These are phyloP conservation scores for Stevia rebaudiana DNA, from an alignment of 140 eudicot species.

Conservation along the genomic window DNA sequence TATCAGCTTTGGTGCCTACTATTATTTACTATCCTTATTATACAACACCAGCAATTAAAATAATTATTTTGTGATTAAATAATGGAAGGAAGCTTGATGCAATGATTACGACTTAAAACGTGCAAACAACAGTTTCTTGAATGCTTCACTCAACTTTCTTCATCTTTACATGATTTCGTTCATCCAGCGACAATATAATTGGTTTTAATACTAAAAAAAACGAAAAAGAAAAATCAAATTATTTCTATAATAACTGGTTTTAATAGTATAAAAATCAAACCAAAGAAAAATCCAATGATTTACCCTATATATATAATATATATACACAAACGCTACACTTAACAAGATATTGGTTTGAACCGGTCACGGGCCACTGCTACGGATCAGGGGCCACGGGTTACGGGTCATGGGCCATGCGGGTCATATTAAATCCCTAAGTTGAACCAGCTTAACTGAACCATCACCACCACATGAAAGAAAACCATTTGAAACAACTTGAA, in stretches of 20 bases:
- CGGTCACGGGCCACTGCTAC: too few species aligned
- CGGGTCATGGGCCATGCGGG: neutral
- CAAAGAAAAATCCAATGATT: neutral
- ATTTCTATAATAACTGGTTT: neutral
- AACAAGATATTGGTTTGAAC: neutral
- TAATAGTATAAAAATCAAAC: neutral
- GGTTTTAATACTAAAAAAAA: neutral
- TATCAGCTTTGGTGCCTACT: neutral
- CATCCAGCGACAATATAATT: neutral
- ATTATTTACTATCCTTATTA: neutral
- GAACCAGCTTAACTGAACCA: constrained; percentile 68
- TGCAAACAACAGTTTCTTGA: neutral
- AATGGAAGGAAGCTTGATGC: neutral
- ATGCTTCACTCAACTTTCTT: constrained; percentile 13
- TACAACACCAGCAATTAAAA: neutral
- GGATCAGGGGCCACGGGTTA: neutral
- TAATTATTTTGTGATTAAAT: neutral
- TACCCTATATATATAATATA: neutral
- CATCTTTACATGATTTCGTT: neutral
- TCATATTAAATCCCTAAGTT: constrained; percentile 35
- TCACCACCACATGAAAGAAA: constrained; percentile 96
- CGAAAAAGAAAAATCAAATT: neutral
- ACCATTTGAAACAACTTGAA: constrained; percentile 79
- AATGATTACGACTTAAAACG: neutral
- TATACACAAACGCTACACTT: neutral